phyloP scores from a whole-genome alignment of 495 filamentous ascomycete species.

The Parmelia sp. region DNA sequence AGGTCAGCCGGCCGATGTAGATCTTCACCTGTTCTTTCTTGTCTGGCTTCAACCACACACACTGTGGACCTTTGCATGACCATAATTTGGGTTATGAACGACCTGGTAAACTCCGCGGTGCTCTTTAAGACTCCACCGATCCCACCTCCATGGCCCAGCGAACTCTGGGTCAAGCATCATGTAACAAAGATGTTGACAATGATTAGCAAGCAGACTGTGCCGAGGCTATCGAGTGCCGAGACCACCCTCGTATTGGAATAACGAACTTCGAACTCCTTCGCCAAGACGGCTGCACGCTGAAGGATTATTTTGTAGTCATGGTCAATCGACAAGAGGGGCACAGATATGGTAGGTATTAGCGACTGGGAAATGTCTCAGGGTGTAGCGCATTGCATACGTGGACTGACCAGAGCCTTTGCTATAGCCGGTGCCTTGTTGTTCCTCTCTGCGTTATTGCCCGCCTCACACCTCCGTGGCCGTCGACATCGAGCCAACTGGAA shows the following conservation, averaged over 20 bases:
- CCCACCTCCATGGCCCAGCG: neutral
- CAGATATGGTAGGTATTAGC: neutral
- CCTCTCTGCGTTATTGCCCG: neutral
- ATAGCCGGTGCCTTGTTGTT: neutral
- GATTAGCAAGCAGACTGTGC: neutral
- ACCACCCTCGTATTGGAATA: neutral
- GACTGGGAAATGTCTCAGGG: neutral
- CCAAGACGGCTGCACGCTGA: slow-evolving; percentile 4
- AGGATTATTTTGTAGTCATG: neutral
- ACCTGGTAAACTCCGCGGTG: neutral
- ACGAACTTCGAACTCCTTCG: neutral
- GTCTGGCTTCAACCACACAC: neutral
- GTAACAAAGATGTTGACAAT: neutral
- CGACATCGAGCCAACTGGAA: neutral
- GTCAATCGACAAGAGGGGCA: neutral
- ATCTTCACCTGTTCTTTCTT: neutral
- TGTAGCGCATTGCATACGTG: neutral
- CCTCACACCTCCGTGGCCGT: neutral
- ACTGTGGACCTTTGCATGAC: neutral
- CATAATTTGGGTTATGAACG: neutral
- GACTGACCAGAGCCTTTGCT: neutral
- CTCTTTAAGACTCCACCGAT: neutral
- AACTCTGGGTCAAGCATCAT: neutral
- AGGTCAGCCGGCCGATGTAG: neutral
- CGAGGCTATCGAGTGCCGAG: slow-evolving; percentile 4